Evolutionary conservation across 1,139 yeast genomes (phyloP), one percentile per base, ranked within the genome.

Genomic region (Trichomonascaceae sp.): DNA sequence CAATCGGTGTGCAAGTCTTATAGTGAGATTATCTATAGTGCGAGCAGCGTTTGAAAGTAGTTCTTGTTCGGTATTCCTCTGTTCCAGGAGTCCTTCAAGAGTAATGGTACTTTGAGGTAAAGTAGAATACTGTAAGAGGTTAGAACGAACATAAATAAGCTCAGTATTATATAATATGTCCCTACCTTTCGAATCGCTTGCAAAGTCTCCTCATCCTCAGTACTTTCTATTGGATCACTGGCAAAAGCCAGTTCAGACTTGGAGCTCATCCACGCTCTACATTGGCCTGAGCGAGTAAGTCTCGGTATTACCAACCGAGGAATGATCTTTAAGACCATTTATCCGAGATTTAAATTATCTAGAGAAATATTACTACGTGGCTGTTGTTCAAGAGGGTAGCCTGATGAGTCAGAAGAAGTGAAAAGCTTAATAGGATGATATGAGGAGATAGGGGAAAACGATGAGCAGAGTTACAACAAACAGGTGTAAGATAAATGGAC

Each of bases 1-100:
- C 18, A 90, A 69, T 57, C 96, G 70, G 52, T 82, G 76, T 3
- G 85, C 83, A n/a, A 73, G 63, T 30, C 76, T 27, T 12, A 77
- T 75, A 8, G 79, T 64, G 50, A 81, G 63, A 48, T 75, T 74
- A 32, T 73, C 70, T 3, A 80, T 66, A 2, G 75, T 75, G n/a
- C 65, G 67, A 43, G 64, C 63, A 3, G 77, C 76, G 55, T 74
- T 74, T 18, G 65, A 67, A 24, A 74, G 62, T 46, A 72, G 63
- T 7, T 61, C 61, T 5, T 60, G 58, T 39, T 66, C 66, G 9
- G 70, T 60, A 12, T 52, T 55, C 7, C 66, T 64, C 47, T 64
- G 61, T 45, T 57, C 56, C 13, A 65, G 57, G 22, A 67, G 58
- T 15, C 66, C 66, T 13, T 62, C 61, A n/a, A 67, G 54, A 18